A percentile compares a stretch with the other conserved stretches of the same genome.
Conservation (phyloP, 768 basidiomycete genomes). For the Trametes maxima region DNA sequence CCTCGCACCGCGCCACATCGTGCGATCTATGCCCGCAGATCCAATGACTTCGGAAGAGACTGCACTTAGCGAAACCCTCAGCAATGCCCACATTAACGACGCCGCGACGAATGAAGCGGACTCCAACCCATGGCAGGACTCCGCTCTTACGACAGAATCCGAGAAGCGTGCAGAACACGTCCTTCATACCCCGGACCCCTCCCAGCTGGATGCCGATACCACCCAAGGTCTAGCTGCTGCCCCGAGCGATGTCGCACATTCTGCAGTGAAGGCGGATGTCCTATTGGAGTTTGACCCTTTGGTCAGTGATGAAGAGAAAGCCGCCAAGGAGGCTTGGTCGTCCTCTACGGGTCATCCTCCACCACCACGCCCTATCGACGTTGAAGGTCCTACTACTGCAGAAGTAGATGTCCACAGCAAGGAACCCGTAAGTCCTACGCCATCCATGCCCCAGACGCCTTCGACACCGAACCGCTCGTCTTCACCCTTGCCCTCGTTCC, state of each 20-base stretch:
- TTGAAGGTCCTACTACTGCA: conserved; percentile 1
- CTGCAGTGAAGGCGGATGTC: conserved; percentile 36
- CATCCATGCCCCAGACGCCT: conserved; percentile 31
- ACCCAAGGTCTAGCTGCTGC: conserved; percentile 40
- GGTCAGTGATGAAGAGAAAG: conserved; percentile 55
- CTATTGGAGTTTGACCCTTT: conserved; percentile 73
- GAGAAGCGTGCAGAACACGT: not conserved
- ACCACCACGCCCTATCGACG: conserved; percentile 27
- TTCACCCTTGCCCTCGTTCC: conserved; percentile 51
- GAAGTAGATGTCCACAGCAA: not conserved
- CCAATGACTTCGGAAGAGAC: conserved; percentile 26
- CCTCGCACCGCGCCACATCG: no score
- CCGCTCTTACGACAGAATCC: not conserved
- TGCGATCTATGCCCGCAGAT: not conserved
- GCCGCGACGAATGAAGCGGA: not conserved
- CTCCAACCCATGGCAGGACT: conserved; percentile 26
- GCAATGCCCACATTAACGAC: conserved; percentile 10
- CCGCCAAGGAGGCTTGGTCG: conserved; percentile 68
- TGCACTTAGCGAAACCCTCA: conserved; percentile 21
- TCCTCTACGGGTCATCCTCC: conserved; percentile 64
- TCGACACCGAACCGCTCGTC: conserved; percentile 36
- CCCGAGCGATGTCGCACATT: conserved; percentile 5
- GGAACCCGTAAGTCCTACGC: not conserved
- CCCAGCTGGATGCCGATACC: conserved; percentile 44
- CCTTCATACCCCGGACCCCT: conserved; percentile 44